Base-by-base conservation (phyloP, 2,329 filamentous ascomycete species). In the Fusarium brachygibbosum region DNA sequence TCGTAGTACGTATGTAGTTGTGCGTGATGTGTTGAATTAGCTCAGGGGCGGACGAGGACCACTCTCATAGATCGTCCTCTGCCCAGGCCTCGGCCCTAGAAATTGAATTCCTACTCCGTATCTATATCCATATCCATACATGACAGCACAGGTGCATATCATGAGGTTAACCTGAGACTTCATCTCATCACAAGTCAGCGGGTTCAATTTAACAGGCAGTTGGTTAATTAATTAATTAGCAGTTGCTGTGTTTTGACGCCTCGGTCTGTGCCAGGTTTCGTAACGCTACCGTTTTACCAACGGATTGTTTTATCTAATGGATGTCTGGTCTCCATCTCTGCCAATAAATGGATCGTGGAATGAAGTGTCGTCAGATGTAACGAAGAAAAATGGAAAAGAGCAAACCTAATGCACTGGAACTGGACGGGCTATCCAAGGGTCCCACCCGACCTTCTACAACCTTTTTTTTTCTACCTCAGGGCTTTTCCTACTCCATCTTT, bases 31-130 rank as follows among this genome's bases (percentile, higher is more conserved):
- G 34, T 34, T 29, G 17, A 41, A 55, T 63, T 68, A 68, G 58
- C 53, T 70, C 67, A 70, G 67, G 67, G 67, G 63, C 34, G 58
- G 58, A 55, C 37, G 37, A 66, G 57, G 38, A 59, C 37, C 50
- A 51, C 52, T 23, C 32, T 46, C 32, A 49, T 59, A 35, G 52
- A 64, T 48, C 45, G 37, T 46, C 19, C 17, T 25, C 19, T 37
- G 16, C 53, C 49, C 45, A 49, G 64, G 58, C 66, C 67, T 68
- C 58, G 54, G 58, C 58, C 54, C 55, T 45, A 45, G 53, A 37
- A 42, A 40, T 28, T 29, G 40, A 31, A 38, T 48, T 21, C 31
- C 35, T 16, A 32, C 17, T 32, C 42, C 28, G n/a, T 45, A 31
- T 45, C 28, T 21, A 29, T 13, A 35, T 23, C 8, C 17, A n/a